A percentile compares a stretch with the other conserved stretches of the same genome.
phyloP scores from a whole-genome alignment of 148 eudicot species.

The Rhododendron mucronatum region DNA sequence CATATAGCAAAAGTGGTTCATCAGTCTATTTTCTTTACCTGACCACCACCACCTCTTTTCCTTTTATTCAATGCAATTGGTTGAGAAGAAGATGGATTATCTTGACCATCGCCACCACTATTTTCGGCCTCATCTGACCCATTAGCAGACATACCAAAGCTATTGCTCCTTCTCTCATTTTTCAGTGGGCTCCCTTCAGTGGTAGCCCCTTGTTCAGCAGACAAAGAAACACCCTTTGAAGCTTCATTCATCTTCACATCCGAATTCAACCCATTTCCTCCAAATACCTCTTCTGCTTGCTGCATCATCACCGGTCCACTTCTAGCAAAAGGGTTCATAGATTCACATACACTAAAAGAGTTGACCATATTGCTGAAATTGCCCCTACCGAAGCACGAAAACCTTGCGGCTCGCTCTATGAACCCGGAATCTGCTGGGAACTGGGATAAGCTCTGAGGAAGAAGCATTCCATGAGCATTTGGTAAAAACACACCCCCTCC shows the following conservation, averaged over 20 bases:
- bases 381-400: slow-evolving; percentile 74
- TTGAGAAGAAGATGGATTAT: slow-evolving; percentile 42
- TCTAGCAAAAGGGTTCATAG: slow-evolving; percentile 33
- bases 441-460: slow-evolving; percentile 64
- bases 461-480: slow-evolving; percentile 36
- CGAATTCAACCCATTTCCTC: slow-evolving; percentile 29
- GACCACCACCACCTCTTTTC: slow-evolving; percentile 50
- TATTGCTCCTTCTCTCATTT: slow-evolving; percentile 34
- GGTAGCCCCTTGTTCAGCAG: slow-evolving; percentile 22
- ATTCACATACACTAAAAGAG: slow-evolving; percentile 49
- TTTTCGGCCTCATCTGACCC: slow-evolving; percentile 64
- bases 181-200: slow-evolving; percentile 35
- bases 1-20: neutral
- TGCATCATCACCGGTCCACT: slow-evolving; percentile 33
- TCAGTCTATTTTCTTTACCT: slow-evolving; percentile 35
- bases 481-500: slow-evolving; percentile 51
- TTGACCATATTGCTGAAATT: slow-evolving; percentile 55
- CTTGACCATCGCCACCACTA: slow-evolving; percentile 47
- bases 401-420: slow-evolving; percentile 91
- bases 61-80: slow-evolving; percentile 59
- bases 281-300: slow-evolving; percentile 37
- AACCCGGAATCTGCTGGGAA: slow-evolving; percentile 91
- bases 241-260: slow-evolving; percentile 34
- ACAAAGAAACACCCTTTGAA: slow-evolving; percentile 41
- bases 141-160: slow-evolving; percentile 32